phyloP scores from a whole-genome alignment of 176 grass and related monocot species.

The Juncus effusus region DNA sequence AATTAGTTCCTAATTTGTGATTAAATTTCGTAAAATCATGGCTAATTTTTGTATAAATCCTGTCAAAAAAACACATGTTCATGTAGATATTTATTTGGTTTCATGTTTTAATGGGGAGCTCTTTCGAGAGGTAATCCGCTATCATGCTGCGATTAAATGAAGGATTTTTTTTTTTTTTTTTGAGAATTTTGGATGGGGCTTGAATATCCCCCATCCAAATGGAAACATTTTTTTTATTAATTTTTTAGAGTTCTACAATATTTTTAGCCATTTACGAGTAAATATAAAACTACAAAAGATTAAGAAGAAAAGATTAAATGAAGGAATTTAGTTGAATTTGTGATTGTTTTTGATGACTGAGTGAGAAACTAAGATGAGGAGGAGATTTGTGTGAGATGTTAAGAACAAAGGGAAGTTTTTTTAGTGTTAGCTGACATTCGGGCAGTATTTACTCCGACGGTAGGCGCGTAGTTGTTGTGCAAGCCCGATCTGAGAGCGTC shows the following conservation, averaged over 20 bases:
- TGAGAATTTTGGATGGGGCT: too few species aligned
- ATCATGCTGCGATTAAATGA: too few species aligned
- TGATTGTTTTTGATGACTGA: neutral
- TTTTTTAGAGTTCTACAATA: too few species aligned
- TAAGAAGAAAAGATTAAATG: neutral
- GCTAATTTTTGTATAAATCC: neutral
- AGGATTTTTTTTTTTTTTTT: too few species aligned
- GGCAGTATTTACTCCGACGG: slow-evolving; percentile 39
- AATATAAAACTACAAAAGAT: neutral
- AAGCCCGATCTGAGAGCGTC: slow-evolving; percentile 35
- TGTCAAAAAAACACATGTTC: neutral
- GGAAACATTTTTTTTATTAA: too few species aligned
- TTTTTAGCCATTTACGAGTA: neutral
- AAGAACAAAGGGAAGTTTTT: neutral
- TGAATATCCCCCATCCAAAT: too few species aligned
- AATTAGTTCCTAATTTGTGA: neutral
- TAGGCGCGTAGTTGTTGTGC: slow-evolving; percentile 51
- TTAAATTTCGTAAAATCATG: slow-evolving; percentile 5
- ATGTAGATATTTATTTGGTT: neutral
- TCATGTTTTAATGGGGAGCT: neutral
- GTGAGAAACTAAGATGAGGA: neutral
- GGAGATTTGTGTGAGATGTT: neutral
- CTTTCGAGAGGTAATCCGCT: neutral
- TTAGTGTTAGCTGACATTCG: slow-evolving; percentile 20
- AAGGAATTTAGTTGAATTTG: too few species aligned